Evolutionary conservation across 2,329 filamentous ascomycete genomes (phyloP), one percentile per base, ranked within the genome.

Genomic region (Aspergillus tubingensis): DNA sequence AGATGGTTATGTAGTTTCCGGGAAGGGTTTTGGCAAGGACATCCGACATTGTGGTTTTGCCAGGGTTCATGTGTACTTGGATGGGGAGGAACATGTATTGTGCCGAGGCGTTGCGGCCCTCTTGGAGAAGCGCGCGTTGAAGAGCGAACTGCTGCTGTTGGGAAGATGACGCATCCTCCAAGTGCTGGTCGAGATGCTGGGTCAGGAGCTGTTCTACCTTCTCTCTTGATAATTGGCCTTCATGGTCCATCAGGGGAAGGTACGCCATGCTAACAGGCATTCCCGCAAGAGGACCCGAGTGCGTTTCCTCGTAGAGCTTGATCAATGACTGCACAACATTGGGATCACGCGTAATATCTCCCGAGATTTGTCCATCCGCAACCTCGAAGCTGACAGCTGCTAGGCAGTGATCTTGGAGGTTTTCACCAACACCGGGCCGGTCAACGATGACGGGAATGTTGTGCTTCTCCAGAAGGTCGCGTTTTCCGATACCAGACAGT

Each of bases 401-500:
- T n/a, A 79, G 57, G 30, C 73, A 66, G 67, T 82, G 81, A 50
- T 84, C 81, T 63, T 84, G 82, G 49, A 83, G 75, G 61, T 83
- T 83, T 52, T 79, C 79, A 8, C 83, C 83, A 4, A 85, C 80
- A 5, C 74, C 76, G 1, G 77, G 74, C 43, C 79, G 79, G 39
- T 78, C 72, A 17, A 84, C 71, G 48, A 79, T 74, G 11, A 78
- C 71, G 3, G 77, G 68, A n/a, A 85, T 76, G 1, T 74, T 74
- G 6, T 77, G 76, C 2, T 68, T 68, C 3, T 74, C 61, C 7
- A 85, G 74, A 15, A 83, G 67, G 1, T 77, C 70, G 3, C 77
- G 72, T 47, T 78, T 74, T 3, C 87, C 87, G 36, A 89, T 79
- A 0, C 87, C 87, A 0, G 85, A 88, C 2, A 88, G 75, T 65